These are phyloP conservation scores for Hypomontagnella monticulosa DNA, from an alignment of 495 filamentous ascomycete genomes.

Conservation along the genomic window DNA sequence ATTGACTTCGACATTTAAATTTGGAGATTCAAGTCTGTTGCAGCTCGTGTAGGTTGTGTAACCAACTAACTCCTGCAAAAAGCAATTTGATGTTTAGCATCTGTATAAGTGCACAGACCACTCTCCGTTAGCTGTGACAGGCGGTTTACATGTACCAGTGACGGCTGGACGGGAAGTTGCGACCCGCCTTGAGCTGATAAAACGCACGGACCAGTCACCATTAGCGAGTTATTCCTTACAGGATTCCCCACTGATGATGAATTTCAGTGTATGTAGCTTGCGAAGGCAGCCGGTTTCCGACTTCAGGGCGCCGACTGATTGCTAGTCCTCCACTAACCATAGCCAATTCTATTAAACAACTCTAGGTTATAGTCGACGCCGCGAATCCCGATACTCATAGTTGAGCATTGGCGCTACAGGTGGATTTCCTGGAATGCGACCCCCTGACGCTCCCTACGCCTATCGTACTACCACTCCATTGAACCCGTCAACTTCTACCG, in stretches of 20 bases:
- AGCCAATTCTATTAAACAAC: neutral
- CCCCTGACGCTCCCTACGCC: constrained; percentile 19
- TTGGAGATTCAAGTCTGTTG: no score
- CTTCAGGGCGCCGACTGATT: constrained; percentile 15
- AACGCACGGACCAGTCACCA: constrained; percentile 7
- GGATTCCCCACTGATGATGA: constrained; percentile 38
- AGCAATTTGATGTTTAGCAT: neutral
- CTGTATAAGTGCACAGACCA: constrained; percentile 10
- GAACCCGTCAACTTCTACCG: constrained; percentile 4
- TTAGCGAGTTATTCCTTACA: neutral
- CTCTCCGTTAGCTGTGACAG: neutral
- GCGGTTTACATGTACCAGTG: no score
- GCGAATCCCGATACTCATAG: neutral
- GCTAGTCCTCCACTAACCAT: constrained; percentile 9
- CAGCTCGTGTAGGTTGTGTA: no score
- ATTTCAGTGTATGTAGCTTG: constrained; percentile 20
- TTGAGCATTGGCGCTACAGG: neutral
- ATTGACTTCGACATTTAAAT: neutral
- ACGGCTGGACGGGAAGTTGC: no score
- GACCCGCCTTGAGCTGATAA: no score
- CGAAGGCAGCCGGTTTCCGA: constrained; percentile 15
- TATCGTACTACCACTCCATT: constrained; percentile 6
- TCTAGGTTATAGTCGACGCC: neutral
- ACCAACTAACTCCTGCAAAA: neutral
- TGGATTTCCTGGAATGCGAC: constrained; percentile 20